These are phyloP conservation scores for Hypseocharis bilobata DNA, from an alignment of 441 rosid genomes.

Conservation along the genomic window DNA sequence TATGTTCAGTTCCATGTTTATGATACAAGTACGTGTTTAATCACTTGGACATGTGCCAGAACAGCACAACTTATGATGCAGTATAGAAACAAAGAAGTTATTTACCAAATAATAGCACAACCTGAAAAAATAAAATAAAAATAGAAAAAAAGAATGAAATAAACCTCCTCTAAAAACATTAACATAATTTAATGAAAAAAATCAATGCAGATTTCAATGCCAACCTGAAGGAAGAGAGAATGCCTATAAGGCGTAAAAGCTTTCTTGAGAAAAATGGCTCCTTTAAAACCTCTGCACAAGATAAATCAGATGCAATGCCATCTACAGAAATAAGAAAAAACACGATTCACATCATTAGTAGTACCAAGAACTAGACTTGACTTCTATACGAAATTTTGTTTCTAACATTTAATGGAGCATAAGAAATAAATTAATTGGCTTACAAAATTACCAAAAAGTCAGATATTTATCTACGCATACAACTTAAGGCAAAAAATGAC, in stretches of 20 bases:
- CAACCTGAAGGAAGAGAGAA: conserved; percentile 83
- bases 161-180: neutral
- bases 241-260: conserved; percentile 58
- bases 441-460: neutral
- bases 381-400: neutral
- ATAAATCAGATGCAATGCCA: conserved; percentile 38
- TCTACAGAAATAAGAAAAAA: conserved; percentile 33
- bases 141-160: neutral
- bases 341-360: conserved; percentile 6
- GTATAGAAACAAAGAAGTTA: neutral
- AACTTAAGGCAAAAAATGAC: too few species aligned
- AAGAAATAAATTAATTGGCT: neutral
- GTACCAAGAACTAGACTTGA: neutral
- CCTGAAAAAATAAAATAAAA: neutral
- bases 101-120: neutral
- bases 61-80: neutral
- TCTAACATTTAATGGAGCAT: neutral
- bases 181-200: conserved; percentile 5
- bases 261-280: conserved; percentile 84
- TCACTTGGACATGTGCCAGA: neutral
- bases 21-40: neutral
- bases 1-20: neutral
- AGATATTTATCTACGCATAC: neutral
- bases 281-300: conserved; percentile 42
- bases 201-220: conserved; percentile 23